phyloP scores from a whole-genome alignment of 495 filamentous ascomycete species.

The Trichoderma gamsii region DNA sequence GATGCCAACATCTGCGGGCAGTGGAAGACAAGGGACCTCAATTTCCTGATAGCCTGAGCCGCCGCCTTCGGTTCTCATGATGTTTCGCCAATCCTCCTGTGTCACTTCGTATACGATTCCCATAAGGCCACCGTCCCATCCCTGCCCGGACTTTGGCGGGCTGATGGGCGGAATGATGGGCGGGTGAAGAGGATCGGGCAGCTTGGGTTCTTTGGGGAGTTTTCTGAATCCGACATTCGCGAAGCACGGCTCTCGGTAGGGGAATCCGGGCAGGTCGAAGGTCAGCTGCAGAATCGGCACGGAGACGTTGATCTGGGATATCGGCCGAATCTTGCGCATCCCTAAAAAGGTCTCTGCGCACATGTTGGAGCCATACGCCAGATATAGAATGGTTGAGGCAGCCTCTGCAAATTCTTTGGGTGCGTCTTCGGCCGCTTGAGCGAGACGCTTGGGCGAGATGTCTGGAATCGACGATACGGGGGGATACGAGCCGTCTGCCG shows the following conservation, averaged over 20 bases:
- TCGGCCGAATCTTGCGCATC: constrained; percentile 65
- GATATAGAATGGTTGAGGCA: constrained; percentile 64
- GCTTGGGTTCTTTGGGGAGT: constrained; percentile 29
- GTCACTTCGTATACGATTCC: constrained; percentile 96
- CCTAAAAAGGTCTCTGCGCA: constrained; percentile 68
- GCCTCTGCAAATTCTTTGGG: constrained; percentile 15
- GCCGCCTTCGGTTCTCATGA: constrained; percentile 86
- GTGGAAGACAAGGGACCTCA: constrained; percentile 65
- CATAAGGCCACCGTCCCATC: constrained; percentile 73
- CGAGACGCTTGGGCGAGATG: constrained; percentile 15
- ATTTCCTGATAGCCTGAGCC: constrained; percentile 76
- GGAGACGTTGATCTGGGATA: constrained; percentile 70
- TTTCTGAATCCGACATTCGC: constrained; percentile 66
- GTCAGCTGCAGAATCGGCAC: constrained; percentile 70
- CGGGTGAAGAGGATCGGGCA: constrained; percentile 20
- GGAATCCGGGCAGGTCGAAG: constrained; percentile 80
- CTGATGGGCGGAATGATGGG: constrained; percentile 30
- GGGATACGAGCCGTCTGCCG: not conserved
- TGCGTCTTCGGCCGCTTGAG: constrained; percentile 4
- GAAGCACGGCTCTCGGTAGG: constrained; percentile 88
- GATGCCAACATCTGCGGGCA: constrained; percentile 43
- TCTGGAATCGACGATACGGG: not conserved
- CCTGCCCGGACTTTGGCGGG: constrained; percentile 32
- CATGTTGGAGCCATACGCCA: constrained; percentile 94
- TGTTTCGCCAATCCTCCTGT: constrained; percentile 67